Conservation (phyloP, 2,329 filamentous ascomycete species). For the Alternaria brassicae region DNA sequence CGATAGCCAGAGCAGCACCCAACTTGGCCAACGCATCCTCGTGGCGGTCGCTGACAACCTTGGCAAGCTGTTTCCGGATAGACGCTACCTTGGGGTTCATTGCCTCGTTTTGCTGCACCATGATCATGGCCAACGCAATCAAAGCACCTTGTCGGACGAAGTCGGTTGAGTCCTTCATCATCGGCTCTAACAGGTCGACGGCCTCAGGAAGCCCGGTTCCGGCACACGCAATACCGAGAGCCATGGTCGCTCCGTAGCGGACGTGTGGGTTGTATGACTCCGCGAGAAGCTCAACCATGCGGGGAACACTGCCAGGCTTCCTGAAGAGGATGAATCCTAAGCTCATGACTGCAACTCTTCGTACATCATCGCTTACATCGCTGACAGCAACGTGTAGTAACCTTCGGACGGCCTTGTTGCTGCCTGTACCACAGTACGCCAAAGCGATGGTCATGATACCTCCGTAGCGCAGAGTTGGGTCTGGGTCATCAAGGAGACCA, state of each 20-base stretch:
- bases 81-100: slow-evolving; percentile 96
- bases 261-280: slow-evolving; percentile 99
- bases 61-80: slow-evolving; percentile 91
- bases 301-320: slow-evolving; percentile 94
- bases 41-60: slow-evolving; percentile 91
- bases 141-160: slow-evolving; percentile 97
- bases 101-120: slow-evolving; percentile 98
- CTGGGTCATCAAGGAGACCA: slow-evolving; percentile 88
- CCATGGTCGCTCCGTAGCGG: slow-evolving; percentile 97
- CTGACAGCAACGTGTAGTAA: slow-evolving; percentile 95
- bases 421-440: slow-evolving; percentile 95
- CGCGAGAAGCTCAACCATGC: slow-evolving; percentile 97
- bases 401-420: slow-evolving; percentile 98
- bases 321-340: slow-evolving; percentile 98
- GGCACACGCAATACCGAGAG: slow-evolving; percentile 95
- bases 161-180: slow-evolving; percentile 99
- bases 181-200: slow-evolving; percentile 94
- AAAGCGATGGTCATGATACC: slow-evolving; percentile 99
- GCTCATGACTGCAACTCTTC: slow-evolving; percentile 95
- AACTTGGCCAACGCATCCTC: slow-evolving; percentile 99
- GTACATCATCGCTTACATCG: slow-evolving; percentile 97
- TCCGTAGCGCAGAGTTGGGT: slow-evolving; percentile 92
- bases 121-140: slow-evolving; percentile 94
- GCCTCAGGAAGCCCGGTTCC: slow-evolving; percentile 96
- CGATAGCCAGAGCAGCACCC: slow-evolving; percentile 88